A percentile compares a stretch with the other conserved stretches of the same genome.
These are phyloP conservation scores for Aspergillus novofumigatus DNA, from an alignment of 2,329 filamentous ascomycete genomes.

Conservation along the genomic window DNA sequence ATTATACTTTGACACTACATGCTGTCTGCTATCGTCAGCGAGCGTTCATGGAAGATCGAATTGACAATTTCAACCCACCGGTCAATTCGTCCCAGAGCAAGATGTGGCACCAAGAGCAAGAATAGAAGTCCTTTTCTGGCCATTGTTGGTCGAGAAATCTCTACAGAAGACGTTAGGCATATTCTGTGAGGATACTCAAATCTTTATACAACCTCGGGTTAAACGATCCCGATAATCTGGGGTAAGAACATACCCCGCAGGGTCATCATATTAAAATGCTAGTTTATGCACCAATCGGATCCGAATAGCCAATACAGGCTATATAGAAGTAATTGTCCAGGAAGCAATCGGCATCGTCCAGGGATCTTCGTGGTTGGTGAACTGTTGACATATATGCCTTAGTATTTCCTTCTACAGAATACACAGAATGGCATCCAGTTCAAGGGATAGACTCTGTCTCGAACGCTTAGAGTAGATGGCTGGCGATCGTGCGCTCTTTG, in stretches of 20 bases:
- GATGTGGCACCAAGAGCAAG: neutral
- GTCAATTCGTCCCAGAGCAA: slow-evolving; percentile 1
- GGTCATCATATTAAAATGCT: neutral
- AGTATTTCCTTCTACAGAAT: no score
- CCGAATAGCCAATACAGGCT: neutral
- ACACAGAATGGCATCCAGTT: no score
- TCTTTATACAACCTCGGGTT: neutral
- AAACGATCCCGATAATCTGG: neutral
- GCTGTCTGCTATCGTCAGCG: neutral
- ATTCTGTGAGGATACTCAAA: neutral
- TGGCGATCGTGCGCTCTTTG: no score
- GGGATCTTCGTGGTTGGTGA: no score
- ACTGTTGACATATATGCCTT: no score
- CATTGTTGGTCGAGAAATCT: neutral
- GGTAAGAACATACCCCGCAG: neutral
- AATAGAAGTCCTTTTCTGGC: neutral
- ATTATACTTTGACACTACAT: slow-evolving; percentile 10
- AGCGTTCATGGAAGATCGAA: neutral
- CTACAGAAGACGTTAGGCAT: neutral
- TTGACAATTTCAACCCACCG: neutral
- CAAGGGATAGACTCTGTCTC: no score
- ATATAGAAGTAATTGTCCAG: no score
- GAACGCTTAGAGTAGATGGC: no score
- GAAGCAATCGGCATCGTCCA: no score
- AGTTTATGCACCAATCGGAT: neutral